Evolutionary conservation across 495 filamentous ascomycete species (phyloP), one percentile per base, ranked within the genome.

Genomic region (Aspergillus kassunensis): DNA sequence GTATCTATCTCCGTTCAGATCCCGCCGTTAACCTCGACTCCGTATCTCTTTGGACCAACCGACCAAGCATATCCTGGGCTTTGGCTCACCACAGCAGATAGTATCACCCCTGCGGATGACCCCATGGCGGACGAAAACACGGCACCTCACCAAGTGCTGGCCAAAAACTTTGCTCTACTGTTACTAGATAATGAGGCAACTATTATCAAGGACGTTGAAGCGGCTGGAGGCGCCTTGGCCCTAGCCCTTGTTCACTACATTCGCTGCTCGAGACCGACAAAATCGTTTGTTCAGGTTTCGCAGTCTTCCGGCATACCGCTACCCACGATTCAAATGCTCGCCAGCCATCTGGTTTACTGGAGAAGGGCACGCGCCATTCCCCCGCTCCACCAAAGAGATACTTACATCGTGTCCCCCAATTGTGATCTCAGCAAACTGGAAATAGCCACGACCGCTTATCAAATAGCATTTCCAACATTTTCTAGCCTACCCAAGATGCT

Each of bases 281-380:
- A 93, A 56, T 95, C 90, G 7, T 90, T 91, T 67, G 73, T 85
- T 18, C 89, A 93, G 63, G 86, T 95, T 18, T 87, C 87, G 18
- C 80, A 83, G 19, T 78, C 75, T 31, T 85, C 87, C 36, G 76
- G 81, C 7, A 86, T 97, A 30, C 80, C 87, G 2, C 78, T 93
- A 6, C 71, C 79, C 4, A 87, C 93, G 30, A 86, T 97, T 54
- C 87, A 91, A 51, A 80, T 87, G 60, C 82, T 95, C 42, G 90
- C 91, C 10, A 84, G 87, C 39, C 92, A 97, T 68, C 83, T 98
- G 44, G 90, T 97, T 35, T 95, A 92, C 71, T 97, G 91, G 90
- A 81, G 93, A 25, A 85, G 90, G 44, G 93, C 91, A 30, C 87
- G 92, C 31, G 86, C 91, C 24, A 95, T 98, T 51, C 89, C 90